Evolutionary conservation across 768 basidiomycete species (phyloP), one percentile per base, ranked within the genome.

Genomic region (Panus rudis): DNA sequence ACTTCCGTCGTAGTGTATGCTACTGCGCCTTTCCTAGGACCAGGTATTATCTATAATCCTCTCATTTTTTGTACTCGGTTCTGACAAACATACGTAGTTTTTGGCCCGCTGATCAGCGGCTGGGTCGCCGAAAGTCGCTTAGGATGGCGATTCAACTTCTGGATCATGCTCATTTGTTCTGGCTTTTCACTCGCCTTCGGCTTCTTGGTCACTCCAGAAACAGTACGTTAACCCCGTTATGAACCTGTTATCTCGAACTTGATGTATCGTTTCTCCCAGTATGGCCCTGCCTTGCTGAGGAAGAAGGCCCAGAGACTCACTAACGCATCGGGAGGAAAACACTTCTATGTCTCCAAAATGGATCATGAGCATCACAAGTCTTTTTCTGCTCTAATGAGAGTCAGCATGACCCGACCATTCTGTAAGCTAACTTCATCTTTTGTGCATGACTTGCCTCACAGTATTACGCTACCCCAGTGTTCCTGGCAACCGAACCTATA

Each of bases 71-170:
- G 34, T 24, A 17, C 19, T 1, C 0, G 3, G 10, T 12, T 11
- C 6, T 3, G 4, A 16, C 14, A 2, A 4, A 2, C 12, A 8
- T 37, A 26, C 8, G 11, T 50, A 77, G 77, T 80, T 4, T 63
- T 79, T n/a, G 81, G 81, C 1, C 81, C 81, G 2, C 72, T 86
- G 42, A 72, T 81, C 21, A 79, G 82, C 17, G 79, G 79, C n/a
- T 80, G 73, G 58, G 72, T 79, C 11, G 73, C 70, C 13, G 46
- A 61, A 56, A 71, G 58, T 8, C 60, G 52, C 19, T 65, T 77
- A 8, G 75, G 73, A 16, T 84, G 79, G 78, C 68, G 71, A 28
- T 78, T 77, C 53, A 74, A 75, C 41, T 83, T 82, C 57, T 80
- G 79, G 78, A 64, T 83, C 43, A 76, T 76, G 65, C 69, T 79